Evolutionary conservation across 345 rosid genomes (phyloP), one percentile per base, ranked within the genome.

Genomic region (Punica granatum): DNA sequence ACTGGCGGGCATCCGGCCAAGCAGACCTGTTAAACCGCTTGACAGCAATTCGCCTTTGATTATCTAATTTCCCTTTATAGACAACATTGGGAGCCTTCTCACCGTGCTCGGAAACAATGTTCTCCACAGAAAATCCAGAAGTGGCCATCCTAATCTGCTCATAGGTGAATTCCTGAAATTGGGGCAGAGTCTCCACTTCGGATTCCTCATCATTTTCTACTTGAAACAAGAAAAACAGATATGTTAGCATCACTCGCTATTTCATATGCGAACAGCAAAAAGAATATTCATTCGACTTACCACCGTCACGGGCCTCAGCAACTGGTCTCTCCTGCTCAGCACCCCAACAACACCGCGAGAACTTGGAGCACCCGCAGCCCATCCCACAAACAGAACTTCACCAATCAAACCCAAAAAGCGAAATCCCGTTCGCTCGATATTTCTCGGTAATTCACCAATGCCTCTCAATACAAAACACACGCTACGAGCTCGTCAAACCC

Each of bases 1-100:
- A 93, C 73, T 93, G 98, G 0, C 83, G 74, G 4, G 94, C 62
- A 81, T 93, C 96, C 12, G 97, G 94, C 98, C 98, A 93, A n/a
- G 98, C 97, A 28, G 85, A 71, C 73, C 87, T 84, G 32, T 84
- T 89, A 78, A 93, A 93, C 58, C 93, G 88, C 78, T 93, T 93
- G 51, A 93, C 96, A 23, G 94, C 97, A 67, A 90, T 89, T 76
- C 85, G 83, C 70, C 73, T 80, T 42, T 86, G 97, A 74, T 82
- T 83, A 76, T 89, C 88, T 49, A 93, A 62, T 67, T 85, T 89
- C n/a, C 98, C 98, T 79, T 79, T 86, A 37, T 87, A 93, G 39
- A 93, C 97, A 36, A 93, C 87, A 79, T 93, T 93, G 12, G 96
- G 94, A 66, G 98, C 97, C 74, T 85, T 93, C 71, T 86, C 97